These are phyloP conservation scores for Hypoxylon sp. DNA, from an alignment of 2,329 filamentous ascomycete genomes.

Conservation along the genomic window DNA sequence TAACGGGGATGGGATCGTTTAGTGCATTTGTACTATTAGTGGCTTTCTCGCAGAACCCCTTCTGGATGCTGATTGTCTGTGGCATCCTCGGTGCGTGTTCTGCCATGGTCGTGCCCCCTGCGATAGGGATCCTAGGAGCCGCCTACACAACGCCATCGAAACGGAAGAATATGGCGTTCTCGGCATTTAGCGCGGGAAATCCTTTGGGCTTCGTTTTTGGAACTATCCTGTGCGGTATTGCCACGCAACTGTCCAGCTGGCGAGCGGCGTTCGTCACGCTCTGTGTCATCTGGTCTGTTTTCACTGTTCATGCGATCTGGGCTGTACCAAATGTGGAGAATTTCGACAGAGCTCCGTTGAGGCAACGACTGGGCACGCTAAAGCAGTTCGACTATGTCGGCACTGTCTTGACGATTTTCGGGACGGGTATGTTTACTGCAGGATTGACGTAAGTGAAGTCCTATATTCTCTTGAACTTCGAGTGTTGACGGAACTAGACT, in stretches of 20 bases:
- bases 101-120: slow-evolving; percentile 74
- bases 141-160: slow-evolving; percentile 71
- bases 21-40: slow-evolving; percentile 69
- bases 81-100: slow-evolving; percentile 76
- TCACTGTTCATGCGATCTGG: slow-evolving; percentile 71
- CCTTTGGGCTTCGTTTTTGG: slow-evolving; percentile 59
- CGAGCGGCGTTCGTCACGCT: slow-evolving; percentile 74
- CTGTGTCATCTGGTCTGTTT: slow-evolving; percentile 73
- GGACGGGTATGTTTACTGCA: slow-evolving; percentile 75
- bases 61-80: slow-evolving; percentile 73
- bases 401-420: slow-evolving; percentile 72
- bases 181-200: slow-evolving; percentile 56
- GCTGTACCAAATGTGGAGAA: slow-evolving; percentile 71
- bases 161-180: slow-evolving; percentile 56
- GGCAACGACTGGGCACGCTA: slow-evolving; percentile 59
- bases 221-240: slow-evolving; percentile 73
- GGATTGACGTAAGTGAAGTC: slow-evolving; percentile 66
- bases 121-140: slow-evolving; percentile 74
- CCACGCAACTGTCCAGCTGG: slow-evolving; percentile 74
- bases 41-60: slow-evolving; percentile 71
- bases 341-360: slow-evolving; percentile 57
- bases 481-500: slow-evolving; percentile 52
- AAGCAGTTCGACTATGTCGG: slow-evolving; percentile 74
- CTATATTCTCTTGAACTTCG: neutral
- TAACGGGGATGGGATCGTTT: slow-evolving; percentile 72